A percentile compares a stretch with the other conserved stretches of the same genome.
phyloP scores from a whole-genome alignment of 371 early-diverging fungal genomes.

The Fennellomyces sp. region DNA sequence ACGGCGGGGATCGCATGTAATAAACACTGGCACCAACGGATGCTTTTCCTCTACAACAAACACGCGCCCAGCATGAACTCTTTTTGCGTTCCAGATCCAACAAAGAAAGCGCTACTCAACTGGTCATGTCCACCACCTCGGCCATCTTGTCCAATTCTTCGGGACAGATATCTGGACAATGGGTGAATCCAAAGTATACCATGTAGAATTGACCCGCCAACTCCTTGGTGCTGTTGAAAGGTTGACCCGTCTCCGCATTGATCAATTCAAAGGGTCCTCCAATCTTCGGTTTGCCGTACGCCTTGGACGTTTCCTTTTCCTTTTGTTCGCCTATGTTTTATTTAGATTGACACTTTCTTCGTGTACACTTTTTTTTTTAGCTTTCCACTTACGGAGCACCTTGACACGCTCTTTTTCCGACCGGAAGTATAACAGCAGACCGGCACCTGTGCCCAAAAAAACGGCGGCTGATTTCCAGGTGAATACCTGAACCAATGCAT shows the following conservation, averaged over 20 bases:
- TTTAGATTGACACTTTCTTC: not conserved
- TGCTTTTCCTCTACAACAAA: slow-evolving; percentile 52
- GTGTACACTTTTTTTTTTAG: not conserved
- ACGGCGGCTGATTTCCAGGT: slow-evolving; percentile 51
- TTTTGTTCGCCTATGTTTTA: slow-evolving; percentile 37
- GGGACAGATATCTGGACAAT: slow-evolving; percentile 99
- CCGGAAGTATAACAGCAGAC: slow-evolving; percentile 63
- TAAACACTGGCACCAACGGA: slow-evolving; percentile 88
- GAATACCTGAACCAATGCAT: slow-evolving; percentile 34
- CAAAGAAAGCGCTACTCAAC: slow-evolving; percentile 3
- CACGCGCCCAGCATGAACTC: slow-evolving; percentile 12
- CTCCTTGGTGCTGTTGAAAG: slow-evolving; percentile 26
- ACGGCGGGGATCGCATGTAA: slow-evolving; percentile 95
- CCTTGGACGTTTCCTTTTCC: slow-evolving; percentile 32
- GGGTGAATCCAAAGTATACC: slow-evolving; percentile 97
- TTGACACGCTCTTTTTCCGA: slow-evolving; percentile 64
- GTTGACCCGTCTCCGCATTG: slow-evolving; percentile 62
- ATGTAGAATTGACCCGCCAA: slow-evolving; percentile 84
- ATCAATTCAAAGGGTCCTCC: slow-evolving; percentile 92
- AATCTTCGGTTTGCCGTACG: slow-evolving; percentile 84
- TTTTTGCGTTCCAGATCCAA: not conserved
- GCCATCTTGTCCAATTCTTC: slow-evolving; percentile 98
- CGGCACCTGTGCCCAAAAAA: slow-evolving; percentile 64
- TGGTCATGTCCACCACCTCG: slow-evolving; percentile 79
- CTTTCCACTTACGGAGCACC: slow-evolving; percentile 41